Evolutionary conservation across 495 filamentous ascomycete species (phyloP), one percentile per base, ranked within the genome.

Genomic region (Penicillium egyptiacum): DNA sequence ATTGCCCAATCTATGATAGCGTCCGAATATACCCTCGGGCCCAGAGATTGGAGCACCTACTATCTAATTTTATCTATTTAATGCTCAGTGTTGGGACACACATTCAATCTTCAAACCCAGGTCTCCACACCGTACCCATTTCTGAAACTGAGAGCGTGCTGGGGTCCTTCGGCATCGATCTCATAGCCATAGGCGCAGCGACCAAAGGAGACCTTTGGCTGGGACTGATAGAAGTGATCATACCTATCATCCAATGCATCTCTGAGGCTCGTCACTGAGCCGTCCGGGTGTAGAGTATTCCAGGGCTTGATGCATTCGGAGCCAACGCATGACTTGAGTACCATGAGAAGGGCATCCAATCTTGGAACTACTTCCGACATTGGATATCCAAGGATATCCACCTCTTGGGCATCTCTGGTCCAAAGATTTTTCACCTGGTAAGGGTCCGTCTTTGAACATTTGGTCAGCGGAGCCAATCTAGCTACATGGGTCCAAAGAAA

Each of bases 311-410:
- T 74, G 60, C 86, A 88, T 0, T 77, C 79, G 30, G 57, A 48
- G 4, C 75, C 78, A 59, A 83, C 77, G 72, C 86, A 89, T 5
- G 82, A 83, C 63, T 89, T 88, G 33, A 86, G 70, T 3, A 88
- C 82, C 22, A 88, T 74, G 2, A 88, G 73, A 2, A 88, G 70
- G 1, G 83, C 76, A 63, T 89, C 84, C 0, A 88, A 68, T 2
- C 85, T 0, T 54, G 63, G 3, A 58, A 45, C n/a, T 44, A 31
- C 30, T 31, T 31, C 30, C 10, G 10, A 4, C 10, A 31, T 31
- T 31, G 30, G 30, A 11, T 11, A 9, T 9, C 30, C 30, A 9
- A 31, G 30, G 3, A 31, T 31, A 9, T 31, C 30, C 8, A 31
- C 30, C 10, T 31, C 10, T 31, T 9, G 30, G 30, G 30, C 55